Evolutionary conservation across 208 protist genomes (phyloP).

Genomic region (Wallacemonas sp.): DNA sequence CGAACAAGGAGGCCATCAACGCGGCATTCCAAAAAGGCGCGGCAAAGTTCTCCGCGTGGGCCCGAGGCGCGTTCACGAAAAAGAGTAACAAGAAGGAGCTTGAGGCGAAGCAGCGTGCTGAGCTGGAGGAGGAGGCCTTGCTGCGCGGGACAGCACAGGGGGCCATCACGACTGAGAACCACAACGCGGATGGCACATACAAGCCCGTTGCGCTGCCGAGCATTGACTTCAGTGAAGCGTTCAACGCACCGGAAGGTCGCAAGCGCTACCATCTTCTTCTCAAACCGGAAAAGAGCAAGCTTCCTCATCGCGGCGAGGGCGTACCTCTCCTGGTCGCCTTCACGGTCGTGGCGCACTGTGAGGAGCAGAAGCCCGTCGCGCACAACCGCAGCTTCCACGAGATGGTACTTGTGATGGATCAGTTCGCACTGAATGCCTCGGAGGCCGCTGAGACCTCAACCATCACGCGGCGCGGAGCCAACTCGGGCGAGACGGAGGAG

Average conservation of each 20-base stretch:
- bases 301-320: conserved; percentile 26
- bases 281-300: conserved; percentile 28
- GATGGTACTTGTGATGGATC: conserved; percentile 49
- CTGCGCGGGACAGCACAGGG: background rate
- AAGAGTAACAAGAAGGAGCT: conserved; percentile 21
- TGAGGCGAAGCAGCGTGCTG: conserved; percentile 11
- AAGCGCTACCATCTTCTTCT: conserved; percentile 46
- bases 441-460: conserved; percentile 20
- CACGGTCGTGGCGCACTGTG: conserved; percentile 48
- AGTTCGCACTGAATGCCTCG: conserved; percentile 55
- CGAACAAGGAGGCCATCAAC: conserved; percentile 50
- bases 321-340: conserved; percentile 48
- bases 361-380: conserved; percentile 13
- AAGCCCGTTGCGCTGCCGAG: conserved; percentile 24
- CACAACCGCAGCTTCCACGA: conserved; percentile 47
- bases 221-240: conserved; percentile 61
- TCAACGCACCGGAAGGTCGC: conserved; percentile 51
- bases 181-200: conserved; percentile 32
- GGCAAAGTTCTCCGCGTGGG: conserved; percentile 51
- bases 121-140: conserved; percentile 20
- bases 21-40: conserved; percentile 45
- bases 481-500: conserved; percentile 13
- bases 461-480: background rate
- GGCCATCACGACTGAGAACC: background rate
- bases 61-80: conserved; percentile 26